Evolutionary conservation across 2,329 filamentous ascomycete genomes (phyloP), one percentile per base, ranked within the genome.

Genomic region (Capronia americana): DNA sequence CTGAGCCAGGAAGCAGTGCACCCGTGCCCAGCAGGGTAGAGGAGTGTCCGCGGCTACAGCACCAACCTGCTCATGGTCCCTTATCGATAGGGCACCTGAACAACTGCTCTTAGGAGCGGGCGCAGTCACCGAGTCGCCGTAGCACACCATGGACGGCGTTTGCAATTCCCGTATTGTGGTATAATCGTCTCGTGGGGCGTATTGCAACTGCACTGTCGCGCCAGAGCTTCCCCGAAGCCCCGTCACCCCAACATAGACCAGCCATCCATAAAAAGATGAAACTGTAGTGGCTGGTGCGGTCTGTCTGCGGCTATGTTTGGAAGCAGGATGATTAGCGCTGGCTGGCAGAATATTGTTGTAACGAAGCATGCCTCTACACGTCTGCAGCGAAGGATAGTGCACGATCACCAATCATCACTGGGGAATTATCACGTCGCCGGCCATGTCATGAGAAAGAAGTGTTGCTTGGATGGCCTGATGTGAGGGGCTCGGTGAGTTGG

Each of bases 221-320:
- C 12, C 34, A 41, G 34, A 41, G 14, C n/a, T 34, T 34, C 8
- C 32, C 32, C 32, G 32, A 34, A 2, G 34, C 12, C 34, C 14
- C 0, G 34, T 41, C 17, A 48, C 23, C 46, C 23, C 46, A 24
- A 50, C n/a, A 24, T 26, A 51, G 48, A 44, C 20, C 20, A 51
- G 20, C 24, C 48, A 28, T 28, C 48, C 48, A 48, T 2, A 14
- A n/a, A 30, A 60, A 46, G 57, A 61, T 61, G 57, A 65, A 61
- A 65, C 63, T 24, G 63, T 28, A 38, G 63, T 65, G 63, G 63
- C 63, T 65, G 56, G 62, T 11, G 55, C 41, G 56, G 44, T n/a
- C 6, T 51, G 20, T 51, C 48, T 23, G 48, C 24, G 11, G 48
- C 48, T 51, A 51, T 51, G 20, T 51, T 51, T 51, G 38, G 38